Evolutionary conservation across 768 basidiomycete genomes (phyloP), one percentile per base, ranked within the genome.

Genomic region (Arthromyces matolae): DNA sequence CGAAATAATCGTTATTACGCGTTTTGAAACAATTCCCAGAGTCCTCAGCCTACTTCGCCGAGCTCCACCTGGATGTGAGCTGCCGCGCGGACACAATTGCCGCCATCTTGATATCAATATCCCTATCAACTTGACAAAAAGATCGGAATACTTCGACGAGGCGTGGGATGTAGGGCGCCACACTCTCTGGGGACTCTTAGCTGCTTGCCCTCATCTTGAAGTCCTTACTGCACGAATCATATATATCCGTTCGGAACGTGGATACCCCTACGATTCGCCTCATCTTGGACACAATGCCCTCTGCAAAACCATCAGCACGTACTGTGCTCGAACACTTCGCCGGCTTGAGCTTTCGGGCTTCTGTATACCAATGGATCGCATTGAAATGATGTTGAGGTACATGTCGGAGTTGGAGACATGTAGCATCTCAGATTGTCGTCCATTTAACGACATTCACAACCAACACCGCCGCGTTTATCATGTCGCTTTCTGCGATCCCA

Each of bases 361-460:
- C 13, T 4, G 5, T 3, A 45, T 45, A 9, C 34, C 23, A 12
- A 45, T 37, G 34, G 25, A 37, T 37, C 34, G 12, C 2, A 19
- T 45, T 3, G 44, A 45, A 9, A 36, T 29, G 34, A 37, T 45
- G 44, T 14, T 45, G 16, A 10, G 44, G 14, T 45, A 45, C 23
- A 36, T 45, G 44, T 3, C 2, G 2, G 13, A 25, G 0, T 25
- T 45, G 4, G 44, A 45, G 19, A 36, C 9, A 14, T 36, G 34
- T 25, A 12, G 3, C 13, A 45, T 45, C 12, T 37, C 10, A 3
- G 14, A 45, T 12, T 28, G 25, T 16, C 0, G 13, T n/a, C n/a
- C 5, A 13, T 18, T 18, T 13, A 3, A 28, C 4, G 9, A 13
- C 18, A 14, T 2, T n/a, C 9, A 10, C 9, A 18, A 33, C 14